phyloP scores from a whole-genome alignment of 192 early-diverging fungal species.

The Fimicolochytrium jonesii region DNA sequence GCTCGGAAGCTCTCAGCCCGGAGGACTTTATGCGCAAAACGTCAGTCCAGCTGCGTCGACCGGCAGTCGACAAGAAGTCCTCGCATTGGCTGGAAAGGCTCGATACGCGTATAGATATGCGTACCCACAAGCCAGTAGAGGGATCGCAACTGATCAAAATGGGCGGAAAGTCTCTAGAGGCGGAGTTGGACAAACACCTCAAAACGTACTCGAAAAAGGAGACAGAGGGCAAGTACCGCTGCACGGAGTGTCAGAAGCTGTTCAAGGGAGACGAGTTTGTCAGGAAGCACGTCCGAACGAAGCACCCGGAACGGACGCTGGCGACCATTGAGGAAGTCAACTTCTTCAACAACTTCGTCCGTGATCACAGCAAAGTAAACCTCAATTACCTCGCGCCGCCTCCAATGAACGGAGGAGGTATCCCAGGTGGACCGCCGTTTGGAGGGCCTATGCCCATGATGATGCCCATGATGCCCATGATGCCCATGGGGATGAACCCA shows the following conservation, averaged over 20 bases:
- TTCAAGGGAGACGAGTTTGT: conserved; percentile 94
- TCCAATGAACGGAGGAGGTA: conserved; percentile 14
- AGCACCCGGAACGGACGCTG: conserved; percentile 71
- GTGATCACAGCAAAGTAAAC: conserved; percentile 72
- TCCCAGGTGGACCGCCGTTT: background rate
- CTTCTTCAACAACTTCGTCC: conserved; percentile 85
- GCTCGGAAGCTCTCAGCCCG: conserved; percentile 65
- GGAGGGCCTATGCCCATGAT: background rate
- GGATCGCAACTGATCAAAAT: conserved; percentile 21
- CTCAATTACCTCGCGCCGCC: conserved; percentile 17
- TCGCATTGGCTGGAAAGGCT: conserved; percentile 29
- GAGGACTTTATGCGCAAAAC: conserved; percentile 87
- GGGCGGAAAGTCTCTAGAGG: conserved; percentile 35
- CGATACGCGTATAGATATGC: conserved; percentile 51
- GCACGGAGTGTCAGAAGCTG: conserved; percentile 83
- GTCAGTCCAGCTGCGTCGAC: conserved; percentile 38
- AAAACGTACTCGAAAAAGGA: conserved; percentile 53
- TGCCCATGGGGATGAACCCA: background rate
- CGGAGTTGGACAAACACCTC: conserved; percentile 50
- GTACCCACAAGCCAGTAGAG: conserved; percentile 26
- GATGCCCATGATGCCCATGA: conserved; percentile 41
- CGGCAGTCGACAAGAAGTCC: conserved; percentile 9
- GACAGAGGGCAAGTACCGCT: conserved; percentile 83
- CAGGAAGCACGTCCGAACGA: conserved; percentile 85
- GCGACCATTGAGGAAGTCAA: conserved; percentile 15